Evolutionary conservation across 352 stramenopile genomes (phyloP), one percentile per base, ranked within the genome.

Genomic region (Phytophthora brassicae): DNA sequence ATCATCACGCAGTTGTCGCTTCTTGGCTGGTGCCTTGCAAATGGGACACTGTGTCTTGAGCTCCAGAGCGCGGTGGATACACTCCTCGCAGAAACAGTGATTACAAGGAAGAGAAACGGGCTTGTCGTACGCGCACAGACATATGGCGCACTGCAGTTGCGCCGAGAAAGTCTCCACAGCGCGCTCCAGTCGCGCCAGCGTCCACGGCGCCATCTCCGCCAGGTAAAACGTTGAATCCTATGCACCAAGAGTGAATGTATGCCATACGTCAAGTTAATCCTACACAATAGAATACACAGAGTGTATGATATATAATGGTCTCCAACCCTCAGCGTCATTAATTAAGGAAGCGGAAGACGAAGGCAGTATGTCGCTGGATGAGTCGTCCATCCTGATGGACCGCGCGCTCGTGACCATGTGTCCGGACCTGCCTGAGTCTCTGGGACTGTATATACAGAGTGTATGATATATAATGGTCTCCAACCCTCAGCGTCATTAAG

Each of bases 11-110:
- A 95, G 56, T 33, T 67, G 72, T 35, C 86, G 80, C 73, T 94
- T 95, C 47, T 88, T 92, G 43, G 81, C 80, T 7, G 81, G 78
- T 45, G 79, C 66, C 69, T 94, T 95, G 75, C 86, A 95, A 52
- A 95, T 93, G 6, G 86, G 86, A 44, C 86, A 95, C 44, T 80
- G 54, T 16, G 78, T 54, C 61, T 91, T 92, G 61, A 94, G 79
- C 61, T 90, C 79, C 13, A 95, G 68, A 38, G 84, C 81, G 49
- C 83, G 83, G 60, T 92, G 75, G 68, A 95, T 95, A 68, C 86
- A 95, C 56, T 92, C 82, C 55, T 92, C 80, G 51, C 86, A 95
- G 66, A 94, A 95, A 65, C 79, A 92, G 72, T 95, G 86, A 60
- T 94, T 91, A 63, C 86, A 95, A 16, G 86, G 86, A 62, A 95